Base-by-base conservation (phyloP, 257 asterid genomes). In the Primulina tabacum region DNA sequence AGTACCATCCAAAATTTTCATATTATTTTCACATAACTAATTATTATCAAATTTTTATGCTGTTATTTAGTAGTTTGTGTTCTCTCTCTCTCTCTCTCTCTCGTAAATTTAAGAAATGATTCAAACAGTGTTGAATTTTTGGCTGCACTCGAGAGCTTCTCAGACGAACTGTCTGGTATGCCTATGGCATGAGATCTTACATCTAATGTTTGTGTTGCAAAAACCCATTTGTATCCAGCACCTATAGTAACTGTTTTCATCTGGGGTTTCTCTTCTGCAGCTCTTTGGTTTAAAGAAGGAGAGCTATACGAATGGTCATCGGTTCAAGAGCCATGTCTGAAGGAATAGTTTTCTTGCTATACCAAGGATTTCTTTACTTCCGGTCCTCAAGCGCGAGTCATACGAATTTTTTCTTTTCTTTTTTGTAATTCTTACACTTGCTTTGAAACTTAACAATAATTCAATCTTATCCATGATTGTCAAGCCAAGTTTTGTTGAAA, bases 281-380 rank as follows among this genome's bases (percentile, higher is more conserved):
- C 75, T 70, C 89, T 92, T 59, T 89, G 98, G 96, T 92, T 92
- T 73, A 77, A 80, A 69, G 96, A 78, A 81, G 92, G 90, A 37
- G 98, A 92, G 75, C 29, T 88, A 73, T 65, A 80, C 43, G 74
- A 82, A 35, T 92, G 98, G 98, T 76, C 81, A 58, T 90, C 95
- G 0, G 85, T 59, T 75, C 84, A 81, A 67, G 87, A 85, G 47
- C 96, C 94, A 20, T 92, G 98, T 96, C 60, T 92, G 67, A 80
- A 20, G 21, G 98, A 92, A 73, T 92, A 79, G 78, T 62, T 30
- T 62, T 50, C 33, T 16, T 35, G 50, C 2, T 50, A 16, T 5
- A 50, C 56, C 18, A 4, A 16, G n/a, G n/a, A n/a, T n/a, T n/a
- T n/a, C n/a, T n/a, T n/a, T n/a, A n/a, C n/a, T n/a, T n/a, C n/a